Evolutionary conservation across 495 filamentous ascomycete genomes (phyloP).

Genomic region (Pyronema omphalodes): DNA sequence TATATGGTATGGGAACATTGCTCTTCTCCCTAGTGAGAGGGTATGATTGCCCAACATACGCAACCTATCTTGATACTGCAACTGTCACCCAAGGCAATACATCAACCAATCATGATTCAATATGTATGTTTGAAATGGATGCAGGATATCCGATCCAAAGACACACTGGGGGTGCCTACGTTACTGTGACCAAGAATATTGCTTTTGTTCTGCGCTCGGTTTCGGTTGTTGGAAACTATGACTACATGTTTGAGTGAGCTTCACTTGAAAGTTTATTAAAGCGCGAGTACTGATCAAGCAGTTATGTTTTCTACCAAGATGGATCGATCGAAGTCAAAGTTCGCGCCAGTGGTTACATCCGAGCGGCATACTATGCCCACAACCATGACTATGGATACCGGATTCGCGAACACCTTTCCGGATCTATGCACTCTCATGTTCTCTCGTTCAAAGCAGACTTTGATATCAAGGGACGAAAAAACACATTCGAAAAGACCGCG

Average conservation of each 20-base stretch:
- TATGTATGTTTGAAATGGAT: constrained; percentile 35
- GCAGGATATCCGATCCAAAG: constrained; percentile 31
- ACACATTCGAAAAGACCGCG: constrained; percentile 30
- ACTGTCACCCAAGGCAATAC: constrained; percentile 28
- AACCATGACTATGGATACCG: constrained; percentile 39
- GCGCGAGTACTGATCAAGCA: background rate
- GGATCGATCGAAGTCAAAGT: constrained; percentile 37
- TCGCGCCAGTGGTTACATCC: constrained; percentile 40
- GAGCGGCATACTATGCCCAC: constrained; percentile 33
- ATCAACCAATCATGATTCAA: constrained; percentile 27
- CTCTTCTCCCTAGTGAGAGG: constrained; percentile 32
- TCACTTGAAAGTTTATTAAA: background rate
- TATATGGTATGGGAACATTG: constrained; percentile 32
- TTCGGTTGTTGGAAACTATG: constrained; percentile 38
- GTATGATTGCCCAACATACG: constrained; percentile 35
- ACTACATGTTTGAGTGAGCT: constrained; percentile 27
- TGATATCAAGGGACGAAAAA: constrained; percentile 33
- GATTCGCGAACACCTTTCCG: constrained; percentile 34
- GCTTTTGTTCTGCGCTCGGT: constrained; percentile 31
- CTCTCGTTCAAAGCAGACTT: constrained; percentile 41
- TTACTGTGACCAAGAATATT: constrained; percentile 30
- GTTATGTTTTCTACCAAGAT: constrained; percentile 37
- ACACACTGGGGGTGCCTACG: constrained; percentile 26
- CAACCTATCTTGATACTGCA: constrained; percentile 30
- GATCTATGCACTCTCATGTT: constrained; percentile 43